Conservation (phyloP, 1,284 basidiomycete genomes). For the Puccinia novopanici region DNA sequence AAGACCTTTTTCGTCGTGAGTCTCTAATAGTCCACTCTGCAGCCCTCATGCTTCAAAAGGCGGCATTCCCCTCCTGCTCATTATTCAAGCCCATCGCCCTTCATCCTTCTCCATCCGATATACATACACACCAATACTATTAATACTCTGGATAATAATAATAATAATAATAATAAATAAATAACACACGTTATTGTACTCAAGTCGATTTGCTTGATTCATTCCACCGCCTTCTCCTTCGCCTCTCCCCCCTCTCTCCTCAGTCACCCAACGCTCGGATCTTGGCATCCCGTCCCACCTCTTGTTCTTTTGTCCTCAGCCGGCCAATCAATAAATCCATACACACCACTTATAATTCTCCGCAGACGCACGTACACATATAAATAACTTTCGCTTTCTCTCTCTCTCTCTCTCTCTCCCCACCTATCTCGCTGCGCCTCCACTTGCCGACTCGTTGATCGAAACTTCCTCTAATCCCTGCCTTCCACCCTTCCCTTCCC, state of each 20-base stretch:
- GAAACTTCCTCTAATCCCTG: conserved; percentile 25
- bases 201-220: background rate
- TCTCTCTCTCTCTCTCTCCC: no score
- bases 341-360: conserved; percentile 18
- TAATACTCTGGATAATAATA: background rate
- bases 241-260: background rate
- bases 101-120: conserved; percentile 6
- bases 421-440: no score
- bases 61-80: background rate
- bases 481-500: conserved; percentile 16
- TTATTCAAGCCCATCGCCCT: background rate
- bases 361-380: conserved; percentile 3
- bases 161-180: background rate
- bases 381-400: background rate
- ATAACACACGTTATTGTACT: background rate
- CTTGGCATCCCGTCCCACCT: conserved; percentile 5
- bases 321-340: background rate
- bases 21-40: background rate
- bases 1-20: no score
- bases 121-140: background rate
- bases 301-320: background rate
- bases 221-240: background rate
- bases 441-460: conserved; percentile 15
- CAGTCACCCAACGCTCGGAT: conserved; percentile 14
- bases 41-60: conserved; percentile 1